phyloP scores from a whole-genome alignment of 805 yeast species.

The Candida vartiovaarae region DNA sequence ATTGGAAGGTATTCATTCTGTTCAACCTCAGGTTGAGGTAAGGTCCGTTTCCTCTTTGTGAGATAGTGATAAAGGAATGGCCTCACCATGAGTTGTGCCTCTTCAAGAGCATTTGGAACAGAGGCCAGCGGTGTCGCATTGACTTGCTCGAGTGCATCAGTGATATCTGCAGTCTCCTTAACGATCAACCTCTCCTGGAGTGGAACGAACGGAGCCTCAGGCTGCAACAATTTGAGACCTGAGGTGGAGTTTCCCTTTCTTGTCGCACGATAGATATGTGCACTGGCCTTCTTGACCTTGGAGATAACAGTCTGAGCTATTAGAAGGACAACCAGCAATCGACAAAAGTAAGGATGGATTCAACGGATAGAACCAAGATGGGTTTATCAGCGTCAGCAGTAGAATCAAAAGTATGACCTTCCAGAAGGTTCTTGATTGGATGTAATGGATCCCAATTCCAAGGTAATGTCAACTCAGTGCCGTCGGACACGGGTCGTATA shows the following conservation, averaged over 20 bases:
- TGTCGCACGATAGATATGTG: slow-evolving; percentile 48
- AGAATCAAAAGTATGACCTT: slow-evolving; percentile 44
- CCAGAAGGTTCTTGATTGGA: slow-evolving; percentile 53
- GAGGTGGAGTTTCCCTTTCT: slow-evolving; percentile 25
- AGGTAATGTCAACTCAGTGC: slow-evolving; percentile 66
- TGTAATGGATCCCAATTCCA: slow-evolving; percentile 89
- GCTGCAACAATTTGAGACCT: slow-evolving; percentile 26
- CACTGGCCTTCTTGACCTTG: slow-evolving; percentile 55
- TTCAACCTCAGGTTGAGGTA: slow-evolving; percentile 5
- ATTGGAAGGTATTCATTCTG: slow-evolving; percentile 19
- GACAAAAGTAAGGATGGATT: slow-evolving; percentile 50
- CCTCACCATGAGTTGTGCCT: slow-evolving; percentile 13
- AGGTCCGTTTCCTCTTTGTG: slow-evolving; percentile 6
- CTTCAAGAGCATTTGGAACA: slow-evolving; percentile 6
- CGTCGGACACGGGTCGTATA: slow-evolving; percentile 45
- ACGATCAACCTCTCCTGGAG: slow-evolving; percentile 25
- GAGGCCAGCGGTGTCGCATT: slow-evolving; percentile 7
- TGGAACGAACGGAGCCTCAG: slow-evolving; percentile 25
- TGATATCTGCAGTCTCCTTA: slow-evolving; percentile 18
- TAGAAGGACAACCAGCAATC: slow-evolving; percentile 56
- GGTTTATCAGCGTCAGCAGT: slow-evolving; percentile 47
- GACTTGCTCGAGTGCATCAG: slow-evolving; percentile 9
- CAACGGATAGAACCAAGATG: slow-evolving; percentile 52
- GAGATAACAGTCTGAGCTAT: slow-evolving; percentile 42
- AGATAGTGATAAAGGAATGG: slow-evolving; percentile 18